Percentiles rank a stretch among this genome's conserved stretches.
phyloP scores from a whole-genome alignment of 352 stramenopile genomes.

The Phytopythium chamaehyphon region DNA sequence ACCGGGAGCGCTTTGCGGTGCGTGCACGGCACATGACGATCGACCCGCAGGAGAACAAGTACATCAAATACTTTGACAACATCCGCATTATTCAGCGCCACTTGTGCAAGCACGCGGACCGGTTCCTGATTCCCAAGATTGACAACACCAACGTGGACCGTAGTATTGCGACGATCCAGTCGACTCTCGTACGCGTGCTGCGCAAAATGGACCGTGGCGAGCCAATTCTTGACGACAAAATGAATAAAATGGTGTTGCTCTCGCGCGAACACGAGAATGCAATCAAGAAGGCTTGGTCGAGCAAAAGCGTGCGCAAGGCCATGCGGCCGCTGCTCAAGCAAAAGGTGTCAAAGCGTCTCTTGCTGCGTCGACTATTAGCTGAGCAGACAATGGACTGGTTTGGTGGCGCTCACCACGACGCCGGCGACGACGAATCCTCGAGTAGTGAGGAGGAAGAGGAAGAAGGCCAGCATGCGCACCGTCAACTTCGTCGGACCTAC shows the following conservation, averaged over 20 bases:
- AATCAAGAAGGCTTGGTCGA: slow-evolving; percentile 86
- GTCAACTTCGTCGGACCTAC: slow-evolving; percentile 42
- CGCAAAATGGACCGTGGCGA: slow-evolving; percentile 76
- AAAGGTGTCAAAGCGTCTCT: slow-evolving; percentile 77
- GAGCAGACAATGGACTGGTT: slow-evolving; percentile 58
- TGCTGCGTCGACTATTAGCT: slow-evolving; percentile 68
- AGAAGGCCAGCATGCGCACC: slow-evolving; percentile 16
- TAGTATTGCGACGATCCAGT: slow-evolving; percentile 83
- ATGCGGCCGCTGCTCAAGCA: slow-evolving; percentile 86
- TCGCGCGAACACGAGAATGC: slow-evolving; percentile 85
- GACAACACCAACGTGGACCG: slow-evolving; percentile 89
- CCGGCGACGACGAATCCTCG: slow-evolving; percentile 52
- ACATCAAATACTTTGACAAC: slow-evolving; percentile 90
- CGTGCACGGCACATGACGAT: slow-evolving; percentile 87
- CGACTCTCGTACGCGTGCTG: slow-evolving; percentile 78
- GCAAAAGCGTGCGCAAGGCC: slow-evolving; percentile 80
- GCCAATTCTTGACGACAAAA: slow-evolving; percentile 67
- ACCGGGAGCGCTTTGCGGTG: slow-evolving; percentile 82
- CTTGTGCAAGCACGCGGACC: slow-evolving; percentile 81
- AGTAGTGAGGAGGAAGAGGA: slow-evolving; percentile 72
- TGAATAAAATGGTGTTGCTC: slow-evolving; percentile 81
- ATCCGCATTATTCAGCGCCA: slow-evolving; percentile 88
- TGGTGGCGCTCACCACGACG: slow-evolving; percentile 17
- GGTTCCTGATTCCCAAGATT: slow-evolving; percentile 85
- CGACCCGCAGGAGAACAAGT: slow-evolving; percentile 87